These are phyloP conservation scores for Kuraishia piskuri DNA, from an alignment of 805 yeast species.

Conservation along the genomic window DNA sequence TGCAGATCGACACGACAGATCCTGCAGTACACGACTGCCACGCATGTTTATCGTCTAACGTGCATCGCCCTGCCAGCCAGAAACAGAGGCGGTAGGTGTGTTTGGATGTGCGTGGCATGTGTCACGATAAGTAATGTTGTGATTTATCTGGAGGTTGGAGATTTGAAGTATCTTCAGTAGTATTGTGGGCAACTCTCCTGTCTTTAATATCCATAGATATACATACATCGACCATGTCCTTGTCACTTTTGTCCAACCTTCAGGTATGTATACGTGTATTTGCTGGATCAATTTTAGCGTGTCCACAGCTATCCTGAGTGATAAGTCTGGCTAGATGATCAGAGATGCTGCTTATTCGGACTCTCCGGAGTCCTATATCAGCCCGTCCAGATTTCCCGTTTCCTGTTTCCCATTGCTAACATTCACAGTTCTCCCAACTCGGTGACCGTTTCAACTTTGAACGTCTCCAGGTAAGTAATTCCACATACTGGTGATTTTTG, in stretches of 20 bases:
- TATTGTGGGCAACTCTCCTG: no score
- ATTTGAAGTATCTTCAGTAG: no score
- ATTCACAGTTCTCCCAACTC: slow-evolving; percentile 27
- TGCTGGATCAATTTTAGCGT: background rate
- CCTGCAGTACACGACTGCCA: slow-evolving; percentile 2
- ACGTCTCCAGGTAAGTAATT: slow-evolving; percentile 28
- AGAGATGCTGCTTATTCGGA: no score
- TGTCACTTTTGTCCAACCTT: slow-evolving; percentile 28
- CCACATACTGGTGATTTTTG: background rate
- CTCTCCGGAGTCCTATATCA: no score
- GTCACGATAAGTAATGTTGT: no score
- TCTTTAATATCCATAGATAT: background rate
- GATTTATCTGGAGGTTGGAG: no score
- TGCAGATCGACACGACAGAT: no score
- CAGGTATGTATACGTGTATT: slow-evolving; percentile 26
- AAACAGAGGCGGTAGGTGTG: background rate
- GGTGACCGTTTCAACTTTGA: slow-evolving; percentile 43
- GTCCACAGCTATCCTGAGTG: no score
- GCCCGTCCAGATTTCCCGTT: no score
- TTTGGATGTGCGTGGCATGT: background rate
- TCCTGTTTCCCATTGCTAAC: no score
- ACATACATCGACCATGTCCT: slow-evolving; percentile 16
- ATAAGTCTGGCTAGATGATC: no score
- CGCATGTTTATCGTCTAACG: background rate
- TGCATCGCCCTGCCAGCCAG: background rate